phyloP scores from a whole-genome alignment of 2,329 filamentous ascomycete genomes.

The Botrytis galanthina region DNA sequence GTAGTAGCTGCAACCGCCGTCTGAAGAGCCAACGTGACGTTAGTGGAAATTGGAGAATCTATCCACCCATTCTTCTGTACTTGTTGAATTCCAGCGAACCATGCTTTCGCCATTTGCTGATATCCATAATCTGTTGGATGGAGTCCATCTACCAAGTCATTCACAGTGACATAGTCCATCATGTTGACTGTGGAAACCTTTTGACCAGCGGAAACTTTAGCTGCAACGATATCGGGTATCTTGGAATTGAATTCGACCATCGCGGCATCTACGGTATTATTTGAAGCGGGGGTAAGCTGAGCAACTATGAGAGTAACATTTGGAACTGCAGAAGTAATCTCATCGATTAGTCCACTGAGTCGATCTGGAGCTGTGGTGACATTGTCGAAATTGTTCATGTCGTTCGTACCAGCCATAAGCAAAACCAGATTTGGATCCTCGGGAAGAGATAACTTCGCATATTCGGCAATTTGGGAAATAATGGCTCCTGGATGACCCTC shows the following conservation, averaged over 20 bases:
- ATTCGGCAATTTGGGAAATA: conserved; percentile 36
- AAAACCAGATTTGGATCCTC: conserved; percentile 39
- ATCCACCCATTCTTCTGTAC: conserved; percentile 17
- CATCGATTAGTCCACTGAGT: conserved; percentile 39
- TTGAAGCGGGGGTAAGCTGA: conserved; percentile 35
- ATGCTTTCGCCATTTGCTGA: conserved; percentile 25
- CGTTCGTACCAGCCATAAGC: conserved; percentile 40
- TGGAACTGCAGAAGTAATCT: conserved; percentile 35
- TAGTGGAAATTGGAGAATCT: background rate
- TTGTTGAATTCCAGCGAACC: conserved; percentile 21
- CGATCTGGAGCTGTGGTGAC: conserved; percentile 37
- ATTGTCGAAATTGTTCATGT: conserved; percentile 33
- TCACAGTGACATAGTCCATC: conserved; percentile 19
- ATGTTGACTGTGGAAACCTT: conserved; percentile 24
- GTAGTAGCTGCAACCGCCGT: background rate
- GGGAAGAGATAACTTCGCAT: conserved; percentile 24
- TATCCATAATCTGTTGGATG: conserved; percentile 31
- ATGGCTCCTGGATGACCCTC: conserved; percentile 39
- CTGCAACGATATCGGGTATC: conserved; percentile 24
- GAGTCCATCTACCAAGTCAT: conserved; percentile 23
- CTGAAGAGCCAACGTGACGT: background rate
- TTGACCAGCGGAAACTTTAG: conserved; percentile 15
- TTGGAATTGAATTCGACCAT: conserved; percentile 25
- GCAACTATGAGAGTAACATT: conserved; percentile 42
- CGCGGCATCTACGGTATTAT: background rate